Percentiles rank a stretch among this genome's conserved stretches.
Evolutionary conservation across 2,329 filamentous ascomycete genomes (phyloP).

Genomic region (Aspergillus alliaceus): DNA sequence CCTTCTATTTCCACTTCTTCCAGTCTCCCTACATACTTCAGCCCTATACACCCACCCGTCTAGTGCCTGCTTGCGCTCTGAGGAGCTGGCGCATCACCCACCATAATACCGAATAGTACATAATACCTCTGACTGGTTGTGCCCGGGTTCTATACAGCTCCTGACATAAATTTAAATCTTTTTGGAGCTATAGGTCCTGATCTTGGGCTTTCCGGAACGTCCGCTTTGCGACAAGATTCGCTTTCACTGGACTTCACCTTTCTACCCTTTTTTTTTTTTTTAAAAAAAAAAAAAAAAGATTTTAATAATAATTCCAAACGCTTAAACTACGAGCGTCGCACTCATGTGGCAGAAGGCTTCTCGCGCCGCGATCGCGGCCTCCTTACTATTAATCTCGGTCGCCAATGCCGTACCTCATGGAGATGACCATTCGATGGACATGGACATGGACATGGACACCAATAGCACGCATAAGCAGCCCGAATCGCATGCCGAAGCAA

Average conservation of each 20-base stretch:
- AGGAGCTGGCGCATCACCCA: background rate
- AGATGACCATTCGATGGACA: constrained; percentile 32
- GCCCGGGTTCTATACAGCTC: background rate
- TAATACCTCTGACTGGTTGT: background rate
- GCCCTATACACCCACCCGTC: constrained; percentile 9
- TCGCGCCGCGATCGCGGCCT: constrained; percentile 29
- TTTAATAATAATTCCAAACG: background rate
- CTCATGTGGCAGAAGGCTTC: constrained; percentile 27
- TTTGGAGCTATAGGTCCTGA: background rate
- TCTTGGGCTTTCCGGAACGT: background rate
- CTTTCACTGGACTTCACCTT: background rate
- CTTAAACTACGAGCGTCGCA: background rate
- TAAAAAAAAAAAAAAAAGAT: no score
- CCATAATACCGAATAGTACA: background rate
- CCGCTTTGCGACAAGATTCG: background rate
- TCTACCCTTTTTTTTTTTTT: background rate
- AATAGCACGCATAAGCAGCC: constrained; percentile 16
- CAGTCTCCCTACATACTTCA: constrained; percentile 14
- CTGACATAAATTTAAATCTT: background rate
- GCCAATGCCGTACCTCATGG: constrained; percentile 36
- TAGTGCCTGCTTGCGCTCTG: background rate
- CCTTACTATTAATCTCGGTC: constrained; percentile 29
- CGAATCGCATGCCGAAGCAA: constrained; percentile 15
- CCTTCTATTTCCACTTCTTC: background rate
- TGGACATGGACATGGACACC: constrained; percentile 31